phyloP scores from a whole-genome alignment of 2,329 filamentous ascomycete genomes.

The Aaosphaeria pasadenensis region DNA sequence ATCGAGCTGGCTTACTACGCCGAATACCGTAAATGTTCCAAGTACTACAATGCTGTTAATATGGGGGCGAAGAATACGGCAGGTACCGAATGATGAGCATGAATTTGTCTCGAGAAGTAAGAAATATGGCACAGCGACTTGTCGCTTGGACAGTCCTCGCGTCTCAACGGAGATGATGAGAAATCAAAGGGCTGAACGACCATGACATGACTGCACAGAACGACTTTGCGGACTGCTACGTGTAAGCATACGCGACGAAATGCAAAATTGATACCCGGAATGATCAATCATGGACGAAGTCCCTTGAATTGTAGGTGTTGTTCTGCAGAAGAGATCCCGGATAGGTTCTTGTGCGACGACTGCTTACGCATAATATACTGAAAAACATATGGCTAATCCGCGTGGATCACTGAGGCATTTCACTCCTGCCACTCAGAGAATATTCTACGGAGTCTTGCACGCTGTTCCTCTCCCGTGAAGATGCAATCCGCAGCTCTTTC shows the following conservation, averaged over 20 bases:
- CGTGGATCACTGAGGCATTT: neutral
- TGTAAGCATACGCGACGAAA: neutral
- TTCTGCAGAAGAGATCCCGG: neutral
- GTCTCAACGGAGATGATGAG: no score
- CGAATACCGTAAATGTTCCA: no score
- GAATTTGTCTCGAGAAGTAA: no score
- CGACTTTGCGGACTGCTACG: neutral
- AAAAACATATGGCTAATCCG: neutral
- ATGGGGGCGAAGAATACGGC: no score
- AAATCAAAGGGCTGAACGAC: no score
- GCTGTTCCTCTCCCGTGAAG: constrained; percentile 64
- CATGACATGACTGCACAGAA: no score
- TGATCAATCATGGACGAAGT: neutral
- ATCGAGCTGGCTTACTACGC: no score
- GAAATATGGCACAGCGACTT: no score
- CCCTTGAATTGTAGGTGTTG: neutral
- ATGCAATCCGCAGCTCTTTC: constrained; percentile 62
- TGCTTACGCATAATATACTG: neutral
- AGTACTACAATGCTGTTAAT: no score
- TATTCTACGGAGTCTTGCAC: constrained; percentile 46
- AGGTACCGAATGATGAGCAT: no score
- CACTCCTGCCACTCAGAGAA: constrained; percentile 15
- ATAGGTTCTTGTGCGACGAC: neutral
- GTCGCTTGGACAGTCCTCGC: no score
- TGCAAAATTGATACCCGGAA: neutral